Evolutionary conservation across 2,329 filamentous ascomycete genomes (phyloP).

Genomic region (Colletotrichum echinochloae): DNA sequence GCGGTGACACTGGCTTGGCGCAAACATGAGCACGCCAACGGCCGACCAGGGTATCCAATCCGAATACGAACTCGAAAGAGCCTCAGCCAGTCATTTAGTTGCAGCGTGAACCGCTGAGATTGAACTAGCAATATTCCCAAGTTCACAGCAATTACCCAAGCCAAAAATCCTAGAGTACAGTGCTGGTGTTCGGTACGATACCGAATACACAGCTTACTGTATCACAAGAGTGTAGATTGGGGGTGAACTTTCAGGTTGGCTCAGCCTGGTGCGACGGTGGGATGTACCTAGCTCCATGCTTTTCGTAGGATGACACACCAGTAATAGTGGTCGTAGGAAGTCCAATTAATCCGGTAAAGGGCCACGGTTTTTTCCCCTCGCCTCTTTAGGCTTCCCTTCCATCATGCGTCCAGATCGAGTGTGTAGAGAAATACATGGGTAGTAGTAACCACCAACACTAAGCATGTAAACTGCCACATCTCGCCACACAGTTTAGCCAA

Average conservation of each 20-base stretch:
- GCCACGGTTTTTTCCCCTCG: not conserved
- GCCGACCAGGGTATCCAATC: constrained; percentile 18
- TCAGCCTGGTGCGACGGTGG: not conserved
- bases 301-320: not conserved
- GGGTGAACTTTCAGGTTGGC: not conserved
- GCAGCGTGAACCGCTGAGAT: not conserved
- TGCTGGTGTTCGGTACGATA: not conserved
- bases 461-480: not conserved
- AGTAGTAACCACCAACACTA: not conserved
- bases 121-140: not conserved
- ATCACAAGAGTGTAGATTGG: not conserved
- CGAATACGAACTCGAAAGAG: constrained; percentile 35
- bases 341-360: not conserved
- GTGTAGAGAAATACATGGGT: not conserved
- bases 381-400: not conserved
- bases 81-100: not conserved
- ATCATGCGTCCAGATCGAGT: not conserved
- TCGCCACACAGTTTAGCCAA: not conserved
- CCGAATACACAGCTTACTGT: not conserved
- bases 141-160: too few relatives aligned
- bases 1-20: constrained; percentile 12
- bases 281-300: not conserved
- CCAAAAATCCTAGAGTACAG: not conserved
- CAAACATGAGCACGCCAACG: constrained; percentile 4
- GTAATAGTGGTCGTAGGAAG: not conserved